Evolutionary conservation across 495 filamentous ascomycete genomes (phyloP), one percentile per base, ranked within the genome.

Genomic region (Diplogelasinospora grovesii): DNA sequence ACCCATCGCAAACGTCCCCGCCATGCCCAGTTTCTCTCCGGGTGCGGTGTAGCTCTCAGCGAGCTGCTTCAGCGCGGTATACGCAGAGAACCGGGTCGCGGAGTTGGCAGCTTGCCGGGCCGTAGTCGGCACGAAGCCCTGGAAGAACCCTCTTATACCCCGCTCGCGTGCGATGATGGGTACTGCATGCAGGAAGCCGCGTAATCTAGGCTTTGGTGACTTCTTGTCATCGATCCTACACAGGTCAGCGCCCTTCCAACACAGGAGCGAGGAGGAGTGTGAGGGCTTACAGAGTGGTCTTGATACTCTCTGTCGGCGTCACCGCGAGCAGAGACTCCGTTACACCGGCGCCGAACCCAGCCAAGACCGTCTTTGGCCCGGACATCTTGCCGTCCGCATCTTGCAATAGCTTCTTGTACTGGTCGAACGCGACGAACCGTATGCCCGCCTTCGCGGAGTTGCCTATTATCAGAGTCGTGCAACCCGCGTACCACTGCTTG

Each of bases 301-400:
- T 98, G 60, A 98, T 96, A 59, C 85, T 92, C 66, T 98, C 92
- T 51, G 95, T 96, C 0, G 92, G 92, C 3, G 92, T 98, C 23
- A 98, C 92, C 6, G 92, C 92, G 1, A 98, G 63, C 19, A 97
- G 63, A 2, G 87, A 94, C 64, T 98, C 92, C 0, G 88, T 97
- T 45, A 92, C 83, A 13, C 92, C 92, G 18, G 92, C 92, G 39
- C 90, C 87, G 60, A 98, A 94, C 5, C 92, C 92, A 24, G 89
- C 89, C 43, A 97, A 74, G 8, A 97, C 92, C 8, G 88, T 97
- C 45, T 78, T 74, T 3, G 89, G 89, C 1, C 92, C 89, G 2
- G 87, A 88, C 23, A 97, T 81, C 43, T 89, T 90, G 46, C 93
- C 93, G 42, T 86, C 73, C 41, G 81, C 78, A 66, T 96, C 89